These are phyloP conservation scores for Aspergillus homomorphus DNA, from an alignment of 495 filamentous ascomycete genomes.

Conservation along the genomic window DNA sequence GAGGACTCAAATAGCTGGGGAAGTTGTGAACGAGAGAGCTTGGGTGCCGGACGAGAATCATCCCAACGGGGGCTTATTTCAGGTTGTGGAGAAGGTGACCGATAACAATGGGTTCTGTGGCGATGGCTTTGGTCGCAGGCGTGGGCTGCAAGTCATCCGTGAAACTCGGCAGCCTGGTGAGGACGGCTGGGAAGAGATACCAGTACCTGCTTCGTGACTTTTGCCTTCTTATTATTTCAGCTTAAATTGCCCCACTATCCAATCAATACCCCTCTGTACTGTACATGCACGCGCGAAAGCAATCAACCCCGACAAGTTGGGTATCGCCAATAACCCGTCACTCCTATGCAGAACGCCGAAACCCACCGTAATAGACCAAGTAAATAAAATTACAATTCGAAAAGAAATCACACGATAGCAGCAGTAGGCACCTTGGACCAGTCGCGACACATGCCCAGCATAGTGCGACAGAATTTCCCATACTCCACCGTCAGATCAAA, in stretches of 20 bases:
- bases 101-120: not conserved
- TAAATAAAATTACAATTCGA: no score
- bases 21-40: not conserved
- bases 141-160: not conserved
- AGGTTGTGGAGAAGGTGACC: not conserved
- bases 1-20: not conserved
- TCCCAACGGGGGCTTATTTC: not conserved
- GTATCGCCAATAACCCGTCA: no score
- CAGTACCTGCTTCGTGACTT: not conserved
- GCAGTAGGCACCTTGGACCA: conserved; percentile 16
- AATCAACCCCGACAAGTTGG: no score
- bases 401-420: not conserved
- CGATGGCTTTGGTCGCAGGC: not conserved
- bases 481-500: conserved; percentile 15
- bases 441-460: conserved; percentile 19
- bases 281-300: no score
- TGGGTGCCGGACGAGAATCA: not conserved
- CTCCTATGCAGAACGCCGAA: no score
- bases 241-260: no score
- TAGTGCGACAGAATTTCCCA: conserved; percentile 21
- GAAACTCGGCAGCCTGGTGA: not conserved
- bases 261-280: no score
- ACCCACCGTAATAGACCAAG: no score
- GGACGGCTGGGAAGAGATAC: conserved; percentile 2
- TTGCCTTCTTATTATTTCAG: not conserved